Percentiles rank a stretch among this genome's conserved stretches.
phyloP scores from a whole-genome alignment of 495 filamentous ascomycete species.

The Podospora didyma region DNA sequence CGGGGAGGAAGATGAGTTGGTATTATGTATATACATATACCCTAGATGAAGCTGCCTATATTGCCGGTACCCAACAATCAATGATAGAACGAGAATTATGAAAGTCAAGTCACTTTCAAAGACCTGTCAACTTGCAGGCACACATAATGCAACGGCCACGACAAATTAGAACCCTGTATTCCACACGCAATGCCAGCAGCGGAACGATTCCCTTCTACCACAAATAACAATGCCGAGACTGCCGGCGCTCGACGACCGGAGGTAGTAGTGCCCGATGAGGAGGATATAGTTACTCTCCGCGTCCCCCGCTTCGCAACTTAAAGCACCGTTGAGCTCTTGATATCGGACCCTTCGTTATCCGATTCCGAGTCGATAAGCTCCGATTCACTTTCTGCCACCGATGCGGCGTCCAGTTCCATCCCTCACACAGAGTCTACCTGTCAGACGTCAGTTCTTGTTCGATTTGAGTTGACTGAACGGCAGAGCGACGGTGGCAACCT shows the following conservation, averaged over 20 bases:
- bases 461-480: not conserved
- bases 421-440: not conserved
- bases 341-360: not conserved
- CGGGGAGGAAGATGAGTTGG: too few species aligned
- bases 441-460: not conserved
- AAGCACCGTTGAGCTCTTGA: not conserved
- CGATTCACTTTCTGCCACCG: not conserved
- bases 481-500: not conserved
- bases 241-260: not conserved
- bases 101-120: too few species aligned
- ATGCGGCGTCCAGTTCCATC: not conserved
- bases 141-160: too few species aligned
- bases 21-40: too few species aligned
- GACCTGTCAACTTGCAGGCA: too few species aligned
- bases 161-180: too few species aligned
- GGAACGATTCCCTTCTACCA: not conserved
- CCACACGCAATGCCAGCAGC: too few species aligned
- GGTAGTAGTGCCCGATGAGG: not conserved
- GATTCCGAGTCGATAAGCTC: not conserved
- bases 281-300: not conserved
- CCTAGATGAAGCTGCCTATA: too few species aligned
- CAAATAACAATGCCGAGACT: not conserved
- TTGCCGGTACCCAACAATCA: too few species aligned
- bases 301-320: not conserved
- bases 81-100: too few species aligned